Percentiles rank a stretch among this genome's conserved stretches.
phyloP scores from a whole-genome alignment of 2,329 filamentous ascomycete species.

The Penicillium nordicum region DNA sequence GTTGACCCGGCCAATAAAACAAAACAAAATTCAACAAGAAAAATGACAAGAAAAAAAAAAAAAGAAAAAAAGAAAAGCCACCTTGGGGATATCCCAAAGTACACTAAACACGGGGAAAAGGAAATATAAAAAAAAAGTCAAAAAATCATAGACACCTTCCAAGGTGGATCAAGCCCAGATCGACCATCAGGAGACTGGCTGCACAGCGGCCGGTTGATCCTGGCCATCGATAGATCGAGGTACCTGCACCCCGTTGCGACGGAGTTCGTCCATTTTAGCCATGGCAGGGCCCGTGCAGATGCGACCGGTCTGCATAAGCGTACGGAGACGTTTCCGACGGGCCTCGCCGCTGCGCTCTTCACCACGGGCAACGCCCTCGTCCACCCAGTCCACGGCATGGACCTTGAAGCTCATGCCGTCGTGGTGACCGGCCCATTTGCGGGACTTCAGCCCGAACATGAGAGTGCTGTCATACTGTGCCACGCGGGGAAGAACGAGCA shows the following conservation, averaged over 20 bases:
- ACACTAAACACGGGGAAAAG: not conserved
- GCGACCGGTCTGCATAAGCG: slow-evolving; percentile 41
- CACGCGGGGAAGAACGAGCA: slow-evolving; percentile 77
- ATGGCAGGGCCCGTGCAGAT: slow-evolving; percentile 42
- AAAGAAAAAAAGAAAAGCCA: slow-evolving; percentile 6
- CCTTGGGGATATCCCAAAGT: not conserved
- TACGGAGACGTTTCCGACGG: slow-evolving; percentile 49
- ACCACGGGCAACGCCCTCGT: slow-evolving; percentile 57
- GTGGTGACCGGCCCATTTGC: slow-evolving; percentile 72
- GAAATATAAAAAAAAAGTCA: not conserved
- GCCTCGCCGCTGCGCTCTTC: slow-evolving; percentile 47
- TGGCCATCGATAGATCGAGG: slow-evolving; percentile 28
- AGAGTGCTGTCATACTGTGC: slow-evolving; percentile 72
- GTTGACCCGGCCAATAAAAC: slow-evolving; percentile 18
- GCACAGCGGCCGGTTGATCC: slow-evolving; percentile 28
- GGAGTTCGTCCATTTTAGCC: slow-evolving; percentile 36
- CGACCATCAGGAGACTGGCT: slow-evolving; percentile 30
- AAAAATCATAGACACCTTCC: too few species aligned
- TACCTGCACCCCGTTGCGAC: slow-evolving; percentile 29
- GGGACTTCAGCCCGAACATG: slow-evolving; percentile 76
- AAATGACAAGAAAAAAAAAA: slow-evolving; percentile 8
- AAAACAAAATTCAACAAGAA: slow-evolving; percentile 5
- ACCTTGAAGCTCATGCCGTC: slow-evolving; percentile 91
- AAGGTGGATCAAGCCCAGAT: not conserved
- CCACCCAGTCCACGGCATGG: slow-evolving; percentile 76